Evolutionary conservation across 139 green algal species (phyloP), one percentile per base, ranked within the genome.

Genomic region (Microglena sp.): DNA sequence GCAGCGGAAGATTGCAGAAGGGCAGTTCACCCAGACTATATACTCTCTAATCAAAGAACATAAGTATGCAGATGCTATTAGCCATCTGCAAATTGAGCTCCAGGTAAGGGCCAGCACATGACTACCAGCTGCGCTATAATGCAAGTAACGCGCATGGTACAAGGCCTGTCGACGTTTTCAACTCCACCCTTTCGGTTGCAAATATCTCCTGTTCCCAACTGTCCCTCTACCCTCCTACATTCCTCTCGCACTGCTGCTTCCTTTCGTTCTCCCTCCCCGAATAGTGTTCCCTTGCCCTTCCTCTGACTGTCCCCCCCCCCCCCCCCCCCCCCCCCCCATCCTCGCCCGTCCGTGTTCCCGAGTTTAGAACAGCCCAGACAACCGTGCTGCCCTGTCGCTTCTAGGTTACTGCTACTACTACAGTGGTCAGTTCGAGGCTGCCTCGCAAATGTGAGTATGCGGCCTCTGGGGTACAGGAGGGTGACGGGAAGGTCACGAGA

Each of bases 371-470:
- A 50, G 66, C 1, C 83, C 84, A 6, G 75, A 84, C 27, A 89
- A 77, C 64, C 76, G 83, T 2, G 79, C 84, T 30, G 81, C 79
- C 0, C 68, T 93, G 2, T 88, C 79, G 2, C 71, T 93, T 21
- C 73, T 93, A 11, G 87, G 76, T 0, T 87, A 91, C 69, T 87
- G 81, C 68, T 81, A 86, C 46, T 93, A 88, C 57, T 77, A 89
- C 34, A 65, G 45, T 0, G 80, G 76, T 2, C 66, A 87, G 45
- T 91, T 82, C 68, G 74, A 84, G 28, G 27, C 66, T 5, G 83
- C 87, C 15, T 72, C 72, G 4, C 57, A 82, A 31, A 83, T 83
- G 76, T 91, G 73, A 68, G 80, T 69, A 50, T 24, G 11, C 40
- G 40, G 40, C 15, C 40, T 50, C 40, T n/a, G n/a, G n/a, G n/a